phyloP scores from a whole-genome alignment of 345 rosid species.

The Toxicodendron radicans region DNA sequence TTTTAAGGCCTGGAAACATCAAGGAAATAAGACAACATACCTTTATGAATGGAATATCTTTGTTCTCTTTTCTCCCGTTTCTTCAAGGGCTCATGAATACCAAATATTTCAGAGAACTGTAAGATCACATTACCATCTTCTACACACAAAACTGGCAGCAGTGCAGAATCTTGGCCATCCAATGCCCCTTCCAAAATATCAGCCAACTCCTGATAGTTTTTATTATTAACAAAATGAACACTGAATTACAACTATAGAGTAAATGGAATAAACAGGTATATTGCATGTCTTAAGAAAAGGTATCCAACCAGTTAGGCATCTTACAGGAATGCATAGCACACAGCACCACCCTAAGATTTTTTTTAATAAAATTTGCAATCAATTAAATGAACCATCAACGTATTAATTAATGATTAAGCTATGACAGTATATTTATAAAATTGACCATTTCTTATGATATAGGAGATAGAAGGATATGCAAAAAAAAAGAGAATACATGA shows the following conservation, averaged over 20 bases:
- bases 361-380: neutral
- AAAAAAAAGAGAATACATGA: neutral
- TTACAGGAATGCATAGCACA: too few relatives aligned
- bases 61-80: slow-evolving; percentile 62
- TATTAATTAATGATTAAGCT: neutral
- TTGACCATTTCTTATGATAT: neutral
- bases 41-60: slow-evolving; percentile 55
- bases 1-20: neutral
- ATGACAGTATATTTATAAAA: neutral
- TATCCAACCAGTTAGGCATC: too few relatives aligned
- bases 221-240: neutral
- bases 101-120: slow-evolving; percentile 97
- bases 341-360: too few relatives aligned
- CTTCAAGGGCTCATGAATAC: slow-evolving; percentile 74
- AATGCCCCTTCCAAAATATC: slow-evolving; percentile 41
- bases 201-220: slow-evolving; percentile 34
- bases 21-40: slow-evolving; percentile 37
- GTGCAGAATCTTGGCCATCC: slow-evolving; percentile 49
- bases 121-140: slow-evolving; percentile 86
- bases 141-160: slow-evolving; percentile 79
- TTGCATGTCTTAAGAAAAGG: neutral
- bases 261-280: neutral
- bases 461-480: neutral
- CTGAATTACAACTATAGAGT: neutral
- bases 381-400: neutral